phyloP scores from a whole-genome alignment of 768 basidiomycete genomes.

The Crucibulum laeve region DNA sequence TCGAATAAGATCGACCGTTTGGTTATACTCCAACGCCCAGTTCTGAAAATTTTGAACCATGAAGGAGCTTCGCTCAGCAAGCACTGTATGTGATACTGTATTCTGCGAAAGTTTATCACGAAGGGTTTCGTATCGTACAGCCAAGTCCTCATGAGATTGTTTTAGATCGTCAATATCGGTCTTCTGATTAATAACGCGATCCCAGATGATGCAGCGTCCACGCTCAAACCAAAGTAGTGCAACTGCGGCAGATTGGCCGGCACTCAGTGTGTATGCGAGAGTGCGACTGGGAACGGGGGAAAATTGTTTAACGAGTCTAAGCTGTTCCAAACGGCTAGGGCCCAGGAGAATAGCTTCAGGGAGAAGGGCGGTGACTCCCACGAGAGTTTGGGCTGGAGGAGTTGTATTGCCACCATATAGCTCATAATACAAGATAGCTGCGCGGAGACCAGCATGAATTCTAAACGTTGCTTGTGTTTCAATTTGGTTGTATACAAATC shows the following conservation, averaged over 20 bases:
- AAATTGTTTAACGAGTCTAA: slow-evolving; percentile 1
- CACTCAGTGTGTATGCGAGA: not conserved
- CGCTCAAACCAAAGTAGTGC: slow-evolving; percentile 2
- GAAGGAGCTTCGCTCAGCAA: not conserved
- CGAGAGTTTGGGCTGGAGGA: not conserved
- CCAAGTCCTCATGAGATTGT: slow-evolving; percentile 1
- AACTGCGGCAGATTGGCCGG: not conserved
- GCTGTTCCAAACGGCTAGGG: not conserved
- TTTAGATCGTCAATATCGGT: not conserved
- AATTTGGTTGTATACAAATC: not conserved
- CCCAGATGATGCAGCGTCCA: slow-evolving; percentile 6
- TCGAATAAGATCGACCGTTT: not conserved
- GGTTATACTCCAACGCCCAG: not conserved
- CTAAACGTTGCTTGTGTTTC: not conserved
- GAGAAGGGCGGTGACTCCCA: not conserved
- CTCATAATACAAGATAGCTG: not conserved
- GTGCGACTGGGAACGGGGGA: not conserved
- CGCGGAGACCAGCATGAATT: not conserved
- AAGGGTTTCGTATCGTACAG: slow-evolving; percentile 1
- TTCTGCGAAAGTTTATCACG: not conserved
- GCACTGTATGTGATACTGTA: not conserved
- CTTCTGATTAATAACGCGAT: slow-evolving; percentile 5
- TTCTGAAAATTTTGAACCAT: not conserved
- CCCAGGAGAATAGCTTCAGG: slow-evolving; percentile 1
- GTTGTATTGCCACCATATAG: not conserved